Evolutionary conservation across 2,329 filamentous ascomycete species (phyloP), one percentile per base, ranked within the genome.

Genomic region (Trichoderma sp.): DNA sequence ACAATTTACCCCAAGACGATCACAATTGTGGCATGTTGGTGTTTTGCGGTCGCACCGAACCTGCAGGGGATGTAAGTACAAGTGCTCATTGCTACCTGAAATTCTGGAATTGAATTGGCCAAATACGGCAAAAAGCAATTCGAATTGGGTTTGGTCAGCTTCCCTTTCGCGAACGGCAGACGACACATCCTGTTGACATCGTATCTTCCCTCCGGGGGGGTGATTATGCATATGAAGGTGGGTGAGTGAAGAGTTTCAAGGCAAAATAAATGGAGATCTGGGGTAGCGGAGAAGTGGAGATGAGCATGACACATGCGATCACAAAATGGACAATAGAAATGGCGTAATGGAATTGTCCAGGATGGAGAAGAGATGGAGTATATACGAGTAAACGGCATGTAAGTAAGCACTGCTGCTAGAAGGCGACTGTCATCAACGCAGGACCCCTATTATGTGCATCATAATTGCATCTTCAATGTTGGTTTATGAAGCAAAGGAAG

Each of bases 271-370:
- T 72, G 69, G 69, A 72, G 69, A 72, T 72, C 69, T 38, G 69
- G 69, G 69, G 69, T 72, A 72, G 59, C 59, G 59, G 69, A 72
- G 69, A 72, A 64, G 69, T 72, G 69, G 69, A 72, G 69, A 53
- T 35, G 7, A 35, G 27, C 68, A 63, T 63, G 68, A 50, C 56
- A 63, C 68, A 45, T 41, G 18, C 24, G 27, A 72, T 72, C 41
- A 35, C 69, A 63, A 45, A 72, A 72, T 64, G 29, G 4, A 63
- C 7, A 53, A 53, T 38, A 12, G 27, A 53, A 72, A 72, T 72
- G 69, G 69, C 69, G 69, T 72, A 72, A 72, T 72, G 8, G 24
- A 62, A 62, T 63, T 21, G 33, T n/a, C 53, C 35, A 62, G 56
- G 24, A 71, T 45, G 35, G 67, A 31, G 24, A 18, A 41, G 33